Conservation (phyloP, 2,329 filamentous ascomycete genomes). For the Diaporthe ampelina region DNA sequence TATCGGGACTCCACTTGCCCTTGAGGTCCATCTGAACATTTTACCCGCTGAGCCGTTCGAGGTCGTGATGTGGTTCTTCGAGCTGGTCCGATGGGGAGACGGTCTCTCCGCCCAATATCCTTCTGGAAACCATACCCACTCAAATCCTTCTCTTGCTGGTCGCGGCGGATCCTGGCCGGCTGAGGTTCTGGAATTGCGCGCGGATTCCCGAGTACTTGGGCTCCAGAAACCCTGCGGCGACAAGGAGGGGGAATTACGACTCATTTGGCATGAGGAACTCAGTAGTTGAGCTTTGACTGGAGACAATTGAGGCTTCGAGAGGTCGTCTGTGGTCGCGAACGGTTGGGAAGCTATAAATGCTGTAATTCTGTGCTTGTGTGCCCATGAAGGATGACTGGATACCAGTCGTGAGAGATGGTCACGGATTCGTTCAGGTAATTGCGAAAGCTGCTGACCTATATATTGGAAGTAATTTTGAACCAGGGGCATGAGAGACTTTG, state of each 20-base stretch:
- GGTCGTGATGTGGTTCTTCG: constrained; percentile 1
- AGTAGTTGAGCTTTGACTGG: too few relatives aligned
- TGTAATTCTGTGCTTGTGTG: background rate
- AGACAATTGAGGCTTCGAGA: background rate
- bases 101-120: constrained; percentile 73
- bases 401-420: too few relatives aligned
- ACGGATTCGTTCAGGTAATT: too few relatives aligned
- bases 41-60: constrained; percentile 54
- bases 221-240: constrained; percentile 29
- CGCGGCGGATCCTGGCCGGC: constrained; percentile 65
- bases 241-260: constrained; percentile 41
- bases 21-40: constrained; percentile 46
- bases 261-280: constrained; percentile 19
- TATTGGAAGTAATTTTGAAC: background rate
- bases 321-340: background rate
- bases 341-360: background rate
- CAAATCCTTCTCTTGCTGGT: constrained; percentile 65
- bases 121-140: constrained; percentile 75
- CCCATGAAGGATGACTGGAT: too few relatives aligned
- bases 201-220: background rate
- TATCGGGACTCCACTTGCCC: background rate
- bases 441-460: background rate
- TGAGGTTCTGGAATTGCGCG: constrained; percentile 8
- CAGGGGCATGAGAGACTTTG: background rate
- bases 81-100: constrained; percentile 6